Percentiles rank a stretch among this genome's conserved stretches.
Evolutionary conservation across 495 filamentous ascomycete genomes (phyloP).

Genomic region (Aspergillus sparsus): DNA sequence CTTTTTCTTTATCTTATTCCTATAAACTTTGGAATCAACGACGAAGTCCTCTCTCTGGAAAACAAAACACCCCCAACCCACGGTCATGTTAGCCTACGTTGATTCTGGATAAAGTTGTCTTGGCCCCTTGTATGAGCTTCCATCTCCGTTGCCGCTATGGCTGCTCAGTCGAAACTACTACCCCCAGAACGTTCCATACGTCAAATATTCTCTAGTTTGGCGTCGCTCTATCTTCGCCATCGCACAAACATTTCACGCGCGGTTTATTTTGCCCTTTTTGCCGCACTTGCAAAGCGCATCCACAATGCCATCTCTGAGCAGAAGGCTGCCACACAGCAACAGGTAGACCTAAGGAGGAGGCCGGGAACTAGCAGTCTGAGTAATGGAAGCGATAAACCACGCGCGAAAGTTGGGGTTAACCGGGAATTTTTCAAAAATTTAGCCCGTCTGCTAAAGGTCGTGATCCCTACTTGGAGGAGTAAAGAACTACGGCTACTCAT

Average conservation of each 20-base stretch:
- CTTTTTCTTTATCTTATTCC: no score
- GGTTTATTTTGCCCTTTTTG: slow-evolving; percentile 87
- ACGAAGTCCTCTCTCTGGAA: background rate
- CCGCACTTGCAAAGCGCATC: slow-evolving; percentile 84
- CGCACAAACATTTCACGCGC: slow-evolving; percentile 87
- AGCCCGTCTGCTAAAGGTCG: slow-evolving; percentile 76
- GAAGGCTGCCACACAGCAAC: slow-evolving; percentile 78
- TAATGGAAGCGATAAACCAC: slow-evolving; percentile 50
- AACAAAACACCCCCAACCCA: background rate
- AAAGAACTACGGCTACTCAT: slow-evolving; percentile 83
- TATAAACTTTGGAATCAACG: background rate
- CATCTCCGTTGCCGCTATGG: slow-evolving; percentile 54
- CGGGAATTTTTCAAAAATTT: slow-evolving; percentile 91
- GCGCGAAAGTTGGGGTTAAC: slow-evolving; percentile 90
- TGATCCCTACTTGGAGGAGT: slow-evolving; percentile 84
- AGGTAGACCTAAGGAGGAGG: slow-evolving; percentile 61
- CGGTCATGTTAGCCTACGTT: slow-evolving; percentile 35
- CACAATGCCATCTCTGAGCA: slow-evolving; percentile 91
- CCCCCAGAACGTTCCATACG: slow-evolving; percentile 71
- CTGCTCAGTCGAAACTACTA: slow-evolving; percentile 76
- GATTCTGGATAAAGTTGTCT: slow-evolving; percentile 33
- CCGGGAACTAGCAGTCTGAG: slow-evolving; percentile 56
- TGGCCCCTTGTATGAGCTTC: slow-evolving; percentile 23
- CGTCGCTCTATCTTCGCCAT: slow-evolving; percentile 75
- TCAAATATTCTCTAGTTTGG: slow-evolving; percentile 70